Conservation (phyloP, 148 eudicot genomes). For the Diospyros lotus region DNA sequence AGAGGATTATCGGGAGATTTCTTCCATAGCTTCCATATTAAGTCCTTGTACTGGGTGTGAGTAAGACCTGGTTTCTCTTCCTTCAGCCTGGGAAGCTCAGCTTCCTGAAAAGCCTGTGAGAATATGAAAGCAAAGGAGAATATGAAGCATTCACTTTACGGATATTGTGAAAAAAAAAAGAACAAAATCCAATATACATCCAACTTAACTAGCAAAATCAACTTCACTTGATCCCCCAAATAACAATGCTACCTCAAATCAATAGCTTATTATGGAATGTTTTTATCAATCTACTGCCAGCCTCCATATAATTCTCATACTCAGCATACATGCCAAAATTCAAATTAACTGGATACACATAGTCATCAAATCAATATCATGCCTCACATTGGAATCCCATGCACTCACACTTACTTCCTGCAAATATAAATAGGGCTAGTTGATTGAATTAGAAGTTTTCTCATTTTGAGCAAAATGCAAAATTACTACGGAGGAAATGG, state of each 20-base stretch:
- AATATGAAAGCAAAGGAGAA: neutral
- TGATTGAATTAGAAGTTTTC: neutral
- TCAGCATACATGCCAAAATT: neutral
- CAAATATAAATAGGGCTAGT: too few relatives aligned
- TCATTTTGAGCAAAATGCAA: neutral
- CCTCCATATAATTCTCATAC: neutral
- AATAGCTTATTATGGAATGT: neutral
- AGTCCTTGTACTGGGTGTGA: constrained; percentile 90
- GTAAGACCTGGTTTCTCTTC: constrained; percentile 96
- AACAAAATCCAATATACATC: neutral
- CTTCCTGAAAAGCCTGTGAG: constrained; percentile 87
- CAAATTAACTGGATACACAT: neutral
- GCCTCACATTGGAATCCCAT: neutral
- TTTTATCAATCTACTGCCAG: neutral
- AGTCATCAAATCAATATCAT: neutral
- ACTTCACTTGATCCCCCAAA: neutral
- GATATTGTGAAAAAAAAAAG: neutral
- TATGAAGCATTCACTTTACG: neutral
- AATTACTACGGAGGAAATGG: neutral
- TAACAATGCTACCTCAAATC: neutral
- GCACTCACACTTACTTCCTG: too few relatives aligned
- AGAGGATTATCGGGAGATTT: constrained; percentile 98
- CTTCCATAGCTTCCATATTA: constrained; percentile 98
- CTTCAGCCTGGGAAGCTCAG: constrained; percentile 84
- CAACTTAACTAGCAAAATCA: neutral